phyloP scores from a whole-genome alignment of 352 stramenopile genomes.

The Globisporangium viniferum region DNA sequence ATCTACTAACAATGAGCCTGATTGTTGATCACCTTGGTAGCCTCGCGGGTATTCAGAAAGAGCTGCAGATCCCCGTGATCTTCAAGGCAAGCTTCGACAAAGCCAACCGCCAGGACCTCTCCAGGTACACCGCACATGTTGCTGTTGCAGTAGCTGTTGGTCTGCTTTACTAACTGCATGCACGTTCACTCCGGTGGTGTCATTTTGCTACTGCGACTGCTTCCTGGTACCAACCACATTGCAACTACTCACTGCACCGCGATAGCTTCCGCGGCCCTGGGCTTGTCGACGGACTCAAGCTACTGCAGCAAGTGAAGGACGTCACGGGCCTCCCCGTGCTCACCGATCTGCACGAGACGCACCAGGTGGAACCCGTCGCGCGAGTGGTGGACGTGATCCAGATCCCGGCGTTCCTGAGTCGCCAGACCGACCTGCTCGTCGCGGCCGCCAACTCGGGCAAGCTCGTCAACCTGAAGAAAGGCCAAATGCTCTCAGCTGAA shows the following conservation, averaged over 20 bases:
- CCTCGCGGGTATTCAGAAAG: slow-evolving; percentile 44
- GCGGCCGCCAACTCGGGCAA: slow-evolving; percentile 66
- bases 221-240: background rate
- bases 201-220: background rate
- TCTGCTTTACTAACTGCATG: background rate
- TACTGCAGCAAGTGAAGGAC: slow-evolving; percentile 76
- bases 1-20: background rate
- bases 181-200: background rate
- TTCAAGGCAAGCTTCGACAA: slow-evolving; percentile 92
- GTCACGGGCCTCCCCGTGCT: slow-evolving; percentile 69
- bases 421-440: slow-evolving; percentile 86
- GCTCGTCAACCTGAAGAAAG: slow-evolving; percentile 88
- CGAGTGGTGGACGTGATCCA: slow-evolving; percentile 80
- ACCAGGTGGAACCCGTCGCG: slow-evolving; percentile 68
- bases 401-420: slow-evolving; percentile 86
- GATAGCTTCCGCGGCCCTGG: slow-evolving; percentile 74
- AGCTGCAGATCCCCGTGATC: slow-evolving; percentile 71
- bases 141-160: background rate
- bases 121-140: slow-evolving; percentile 20
- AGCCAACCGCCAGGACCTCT: slow-evolving; percentile 81
- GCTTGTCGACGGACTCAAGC: slow-evolving; percentile 59
- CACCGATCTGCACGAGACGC: slow-evolving; percentile 85
- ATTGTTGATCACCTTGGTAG: slow-evolving; percentile 20
- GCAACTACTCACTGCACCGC: background rate
- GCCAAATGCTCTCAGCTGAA: slow-evolving; percentile 82